phyloP scores from a whole-genome alignment of 768 basidiomycete genomes.

The Leccinum ochraceum region DNA sequence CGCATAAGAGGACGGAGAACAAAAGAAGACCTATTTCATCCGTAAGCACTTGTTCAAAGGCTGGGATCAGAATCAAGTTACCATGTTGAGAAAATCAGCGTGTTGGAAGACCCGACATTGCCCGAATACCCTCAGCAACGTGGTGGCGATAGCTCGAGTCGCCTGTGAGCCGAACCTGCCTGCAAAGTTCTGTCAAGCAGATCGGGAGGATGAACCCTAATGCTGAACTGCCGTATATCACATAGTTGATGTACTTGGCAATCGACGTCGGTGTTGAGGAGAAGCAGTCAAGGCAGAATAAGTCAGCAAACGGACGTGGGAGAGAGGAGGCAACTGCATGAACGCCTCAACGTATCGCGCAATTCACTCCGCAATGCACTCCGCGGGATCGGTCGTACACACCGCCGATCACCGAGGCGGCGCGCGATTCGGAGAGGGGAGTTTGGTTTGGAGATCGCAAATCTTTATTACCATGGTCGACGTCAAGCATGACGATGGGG shows the following conservation, averaged over 20 bases:
- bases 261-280: conserved; percentile 34
- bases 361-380: no score
- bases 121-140: conserved; percentile 68
- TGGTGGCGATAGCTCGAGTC: conserved; percentile 65
- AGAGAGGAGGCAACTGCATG: no score
- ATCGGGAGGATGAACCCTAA: conserved; percentile 35
- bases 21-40: conserved; percentile 72
- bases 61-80: conserved; percentile 34
- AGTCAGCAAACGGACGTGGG: no score
- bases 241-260: conserved; percentile 45
- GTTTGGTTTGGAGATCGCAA: no score
- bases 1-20: conserved; percentile 55
- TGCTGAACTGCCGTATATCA: conserved; percentile 39
- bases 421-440: no score
- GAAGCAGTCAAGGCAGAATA: no score
- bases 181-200: conserved; percentile 69
- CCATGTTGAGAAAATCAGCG: conserved; percentile 72
- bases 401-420: no score
- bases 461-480: no score
- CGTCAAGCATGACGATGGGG: no score
- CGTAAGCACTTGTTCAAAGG: conserved; percentile 8
- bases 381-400: no score
- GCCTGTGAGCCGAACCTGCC: conserved; percentile 66
- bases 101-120: conserved; percentile 80
- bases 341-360: no score